Evolutionary conservation across 2,329 filamentous ascomycete species (phyloP).

Genomic region (Fusarium staphyleae): DNA sequence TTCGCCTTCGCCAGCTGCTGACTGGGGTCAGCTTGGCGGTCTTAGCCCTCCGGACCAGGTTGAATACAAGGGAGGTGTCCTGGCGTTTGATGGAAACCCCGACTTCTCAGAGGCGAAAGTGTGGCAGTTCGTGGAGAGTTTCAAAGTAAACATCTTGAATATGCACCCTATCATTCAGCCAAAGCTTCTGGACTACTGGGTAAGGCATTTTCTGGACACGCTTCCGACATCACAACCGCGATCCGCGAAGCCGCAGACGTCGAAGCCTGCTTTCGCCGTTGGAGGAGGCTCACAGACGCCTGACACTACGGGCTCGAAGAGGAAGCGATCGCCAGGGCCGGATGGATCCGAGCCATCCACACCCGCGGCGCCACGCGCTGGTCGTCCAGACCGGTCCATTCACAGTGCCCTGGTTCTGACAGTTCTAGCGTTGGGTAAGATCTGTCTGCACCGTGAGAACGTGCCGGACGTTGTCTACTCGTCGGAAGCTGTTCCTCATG

Average conservation of each 20-base stretch:
- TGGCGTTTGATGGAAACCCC: slow-evolving; percentile 56
- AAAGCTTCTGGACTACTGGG: slow-evolving; percentile 59
- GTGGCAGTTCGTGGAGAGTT: slow-evolving; percentile 61
- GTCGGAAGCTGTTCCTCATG: slow-evolving; percentile 44
- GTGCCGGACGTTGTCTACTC: slow-evolving; percentile 64
- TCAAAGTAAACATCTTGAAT: slow-evolving; percentile 67
- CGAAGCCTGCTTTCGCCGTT: slow-evolving; percentile 46
- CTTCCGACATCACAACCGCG: slow-evolving; percentile 48
- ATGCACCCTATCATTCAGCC: slow-evolving; percentile 70
- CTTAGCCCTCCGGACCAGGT: slow-evolving; percentile 54
- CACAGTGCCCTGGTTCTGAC: slow-evolving; percentile 83
- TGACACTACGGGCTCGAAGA: slow-evolving; percentile 53
- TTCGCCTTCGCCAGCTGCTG: slow-evolving; percentile 61
- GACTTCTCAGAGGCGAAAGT: slow-evolving; percentile 62
- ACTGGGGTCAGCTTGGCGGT: slow-evolving; percentile 67
- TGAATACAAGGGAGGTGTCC: slow-evolving; percentile 49
- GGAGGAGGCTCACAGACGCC: slow-evolving; percentile 37
- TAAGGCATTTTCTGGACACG: slow-evolving; percentile 59
- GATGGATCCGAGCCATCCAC: slow-evolving; percentile 47
- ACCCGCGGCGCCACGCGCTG: slow-evolving; percentile 48
- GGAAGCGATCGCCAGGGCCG: slow-evolving; percentile 61
- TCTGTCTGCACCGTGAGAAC: slow-evolving; percentile 66
- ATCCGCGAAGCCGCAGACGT: slow-evolving; percentile 40
- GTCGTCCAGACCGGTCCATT: slow-evolving; percentile 69
- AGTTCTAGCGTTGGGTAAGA: slow-evolving; percentile 85